Base-by-base conservation (phyloP, 345 rosid species). In the Hypericum perforatum region DNA sequence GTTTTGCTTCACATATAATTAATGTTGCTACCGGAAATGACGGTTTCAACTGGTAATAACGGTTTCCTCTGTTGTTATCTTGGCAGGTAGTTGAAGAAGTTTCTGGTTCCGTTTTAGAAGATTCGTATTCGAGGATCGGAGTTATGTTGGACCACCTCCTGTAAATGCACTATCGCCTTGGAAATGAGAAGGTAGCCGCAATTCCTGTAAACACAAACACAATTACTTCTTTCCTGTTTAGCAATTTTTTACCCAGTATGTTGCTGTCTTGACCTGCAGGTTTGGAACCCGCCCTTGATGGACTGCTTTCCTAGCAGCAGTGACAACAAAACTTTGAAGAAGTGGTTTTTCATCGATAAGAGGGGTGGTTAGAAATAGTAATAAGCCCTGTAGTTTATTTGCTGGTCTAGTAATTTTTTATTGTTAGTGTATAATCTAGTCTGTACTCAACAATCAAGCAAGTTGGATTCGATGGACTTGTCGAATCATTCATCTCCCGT, bases 321-420 rank as follows among this genome's bases (percentile, higher is more conserved):
- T 67, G 85, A 86, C 54, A 82, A 84, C 89, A 82, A 82, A 76
- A 78, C 97, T 16, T 71, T 90, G 73, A 84, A 90, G 81, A 78
- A 72, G 85, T 90, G 97, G 91, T 90, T 82, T 77, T 90, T 90
- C 63, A 84, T 84, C 5, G 96, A 90, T 68, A 86, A 90, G 58
- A 77, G 81, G 43, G 94, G 84, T 45, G 98, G 96, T 58, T 91
- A 66, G 51, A 69, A 52, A 49, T 43, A 16, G 45, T 36, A 37
- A 37, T 43, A 51, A 57, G 49, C 38, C 1, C 55, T 59, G 37
- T 59, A 39, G 36, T 62, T 57, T 49, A 51, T 43, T 41, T 43
- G 40, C 62, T 45, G 54, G 53, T 41, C 53, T 11, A 68, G 54
- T 42, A 56, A 54, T 53, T 37, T 38, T 53, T n/a, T n/a, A n/a